Percentiles rank a stretch among this genome's conserved stretches.
Conservation (phyloP, 148 eudicot genomes). For the Mesembryanthemum crystallinum region DNA sequence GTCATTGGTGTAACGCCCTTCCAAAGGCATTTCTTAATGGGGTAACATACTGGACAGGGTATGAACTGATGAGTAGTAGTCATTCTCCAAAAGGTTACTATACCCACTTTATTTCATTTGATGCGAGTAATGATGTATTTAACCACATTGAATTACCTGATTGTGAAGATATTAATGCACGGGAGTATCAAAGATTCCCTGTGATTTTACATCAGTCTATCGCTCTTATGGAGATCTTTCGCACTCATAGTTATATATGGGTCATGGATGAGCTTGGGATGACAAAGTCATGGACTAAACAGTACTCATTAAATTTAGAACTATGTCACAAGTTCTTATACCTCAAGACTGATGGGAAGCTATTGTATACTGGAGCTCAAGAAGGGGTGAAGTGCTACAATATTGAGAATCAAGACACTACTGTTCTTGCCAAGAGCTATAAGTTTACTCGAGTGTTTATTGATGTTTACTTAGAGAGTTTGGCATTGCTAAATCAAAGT, state of each 20-base stretch:
- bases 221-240: constrained; percentile 13
- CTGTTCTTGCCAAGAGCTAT: constrained; percentile 19
- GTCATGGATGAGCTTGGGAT: not conserved
- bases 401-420: constrained; percentile 6
- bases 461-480: constrained; percentile 10
- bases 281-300: constrained; percentile 5
- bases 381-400: constrained; percentile 15
- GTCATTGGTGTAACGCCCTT: not conserved
- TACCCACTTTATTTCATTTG: constrained; percentile 14
- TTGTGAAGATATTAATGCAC: not conserved
- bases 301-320: not conserved
- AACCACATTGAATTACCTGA: not conserved
- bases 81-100: not conserved
- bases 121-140: constrained; percentile 11
- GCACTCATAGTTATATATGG: constrained; percentile 9
- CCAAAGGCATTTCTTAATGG: constrained; percentile 17
- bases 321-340: not conserved
- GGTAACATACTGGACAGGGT: constrained; percentile 12
- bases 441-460: not conserved
- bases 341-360: constrained; percentile 6
- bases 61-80: not conserved
- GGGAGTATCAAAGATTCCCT: constrained; percentile 10
- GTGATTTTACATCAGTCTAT: not conserved
- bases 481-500: not conserved
- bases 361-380: not conserved